Conservation (phyloP, 129 eudicot species). For the Flaveria ramosissima region DNA sequence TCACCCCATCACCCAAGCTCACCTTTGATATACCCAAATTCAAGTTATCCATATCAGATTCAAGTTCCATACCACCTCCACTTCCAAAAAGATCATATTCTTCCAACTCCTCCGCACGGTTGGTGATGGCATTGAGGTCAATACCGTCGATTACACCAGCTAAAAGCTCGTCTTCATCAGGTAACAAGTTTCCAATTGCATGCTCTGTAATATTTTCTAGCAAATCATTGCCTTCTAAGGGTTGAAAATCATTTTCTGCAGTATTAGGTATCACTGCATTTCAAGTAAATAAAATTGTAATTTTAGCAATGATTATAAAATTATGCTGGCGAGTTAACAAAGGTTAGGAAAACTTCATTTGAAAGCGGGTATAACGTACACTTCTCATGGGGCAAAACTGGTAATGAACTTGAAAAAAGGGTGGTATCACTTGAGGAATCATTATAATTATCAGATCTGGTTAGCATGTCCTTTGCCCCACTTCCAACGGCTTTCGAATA, state of each 20-base stretch:
- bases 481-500: conserved; percentile 50
- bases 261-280: conserved; percentile 52
- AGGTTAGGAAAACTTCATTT: background rate
- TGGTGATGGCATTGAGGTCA: conserved; percentile 48
- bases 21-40: conserved; percentile 49
- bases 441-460: conserved; percentile 45
- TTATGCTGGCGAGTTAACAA: background rate
- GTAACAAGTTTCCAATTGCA: conserved; percentile 59
- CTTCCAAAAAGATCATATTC: conserved; percentile 87
- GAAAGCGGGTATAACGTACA: conserved; percentile 38
- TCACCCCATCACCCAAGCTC: conserved; percentile 58
- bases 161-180: conserved; percentile 91
- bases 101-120: conserved; percentile 65
- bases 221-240: conserved; percentile 41
- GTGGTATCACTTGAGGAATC: conserved; percentile 57
- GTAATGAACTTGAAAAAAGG: conserved; percentile 83
- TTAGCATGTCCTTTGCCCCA: conserved; percentile 37
- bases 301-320: background rate
- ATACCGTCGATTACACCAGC: conserved; percentile 69
- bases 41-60: conserved; percentile 57
- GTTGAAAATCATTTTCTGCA: conserved; percentile 36
- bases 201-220: conserved; percentile 49
- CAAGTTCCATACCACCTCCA: conserved; percentile 95
- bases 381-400: conserved; percentile 79
- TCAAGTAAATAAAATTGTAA: conserved; percentile 3